phyloP scores from a whole-genome alignment of 129 eudicot genomes.

The Chrysanthemum seticuspe region DNA sequence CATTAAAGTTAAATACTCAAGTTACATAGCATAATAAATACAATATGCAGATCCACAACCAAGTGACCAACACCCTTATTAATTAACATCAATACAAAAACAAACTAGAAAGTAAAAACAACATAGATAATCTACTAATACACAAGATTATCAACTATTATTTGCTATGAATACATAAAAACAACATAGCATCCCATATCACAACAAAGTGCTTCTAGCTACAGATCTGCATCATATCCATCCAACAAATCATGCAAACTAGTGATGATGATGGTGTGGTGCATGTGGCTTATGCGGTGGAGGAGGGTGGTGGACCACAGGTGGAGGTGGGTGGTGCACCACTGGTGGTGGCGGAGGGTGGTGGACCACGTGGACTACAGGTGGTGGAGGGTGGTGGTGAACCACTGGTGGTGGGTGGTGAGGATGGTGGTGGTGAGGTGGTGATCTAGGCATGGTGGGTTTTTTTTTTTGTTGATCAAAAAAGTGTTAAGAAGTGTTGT shows the following conservation, averaged over 20 bases:
- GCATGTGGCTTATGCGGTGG: slow-evolving; percentile 35
- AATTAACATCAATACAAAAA: neutral
- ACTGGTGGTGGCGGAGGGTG: too few relatives aligned
- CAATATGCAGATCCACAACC: slow-evolving; percentile 24
- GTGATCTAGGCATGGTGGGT: too few relatives aligned
- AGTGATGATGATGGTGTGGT: slow-evolving; percentile 25
- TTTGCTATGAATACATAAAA: slow-evolving; percentile 32
- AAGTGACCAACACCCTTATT: neutral
- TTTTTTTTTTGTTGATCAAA: too few relatives aligned
- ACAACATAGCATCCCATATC: slow-evolving; percentile 26
- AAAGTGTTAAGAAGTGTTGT: too few relatives aligned
- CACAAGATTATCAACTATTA: neutral
- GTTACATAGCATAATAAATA: slow-evolving; percentile 2
- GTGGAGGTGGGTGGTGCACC: too few relatives aligned
- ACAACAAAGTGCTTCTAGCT: neutral
- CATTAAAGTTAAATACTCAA: slow-evolving; percentile 2
- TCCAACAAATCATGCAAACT: neutral
- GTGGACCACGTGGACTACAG: too few relatives aligned
- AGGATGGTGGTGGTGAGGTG: too few relatives aligned
- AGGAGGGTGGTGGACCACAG: slow-evolving; percentile 17
- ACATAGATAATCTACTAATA: neutral
- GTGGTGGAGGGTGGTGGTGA: too few relatives aligned
- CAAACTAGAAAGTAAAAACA: neutral
- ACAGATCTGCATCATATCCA: slow-evolving; percentile 18
- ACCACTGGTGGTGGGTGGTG: too few relatives aligned